Base-by-base conservation (phyloP, 257 asterid species). In the Nicotiana sylvestris region DNA sequence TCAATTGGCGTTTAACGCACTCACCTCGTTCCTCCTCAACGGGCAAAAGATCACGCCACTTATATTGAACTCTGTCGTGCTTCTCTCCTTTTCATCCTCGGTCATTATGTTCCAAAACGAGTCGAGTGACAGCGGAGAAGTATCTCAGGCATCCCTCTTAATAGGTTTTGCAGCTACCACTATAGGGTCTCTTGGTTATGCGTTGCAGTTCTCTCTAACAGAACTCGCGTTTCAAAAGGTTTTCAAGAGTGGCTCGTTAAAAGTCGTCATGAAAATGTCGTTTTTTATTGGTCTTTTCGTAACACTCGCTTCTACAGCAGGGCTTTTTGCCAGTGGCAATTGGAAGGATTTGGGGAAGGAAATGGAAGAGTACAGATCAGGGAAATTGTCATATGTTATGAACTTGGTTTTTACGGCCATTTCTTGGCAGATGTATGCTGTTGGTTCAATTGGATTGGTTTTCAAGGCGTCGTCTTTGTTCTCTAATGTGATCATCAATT, bases 1-100 rank as follows among this genome's bases (percentile, higher is more conserved):
- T 77, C 92, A 90, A 27, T 76, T 88, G 55, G 93, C 87, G 1
- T 86, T 91, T 88, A 86, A 83, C 13, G 90, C 91, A 0, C 15
- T 91, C 80, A 88, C 88, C n/a, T 88, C 95, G 11, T 76, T 81
- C 84, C 64, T 89, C 67, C 82, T 91, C 86, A 91, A 86, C 61
- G 53, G 86, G 0, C 91, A 86, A 3, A 89, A 87, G 49, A 56
- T 89, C 55, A 88, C 89, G 0, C 80, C 87, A 21, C 21, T 68
- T 1, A 76, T 83, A 5, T 17, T 89, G 29, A 88, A 91, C 56
- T 85, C 90, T 29, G 6, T 88, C 2, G 37, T 88, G 21, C 86
- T 91, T n/a, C 93, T 90, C 82, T 85, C 89, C 0, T 61, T 85
- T 0, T 89, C 91, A 49, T 85, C 94, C 2, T 56, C 83, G 6